A percentile compares a stretch with the other conserved stretches of the same genome.
phyloP scores from a whole-genome alignment of 371 early-diverging fungal species.

The Lichtheimia ramosa region DNA sequence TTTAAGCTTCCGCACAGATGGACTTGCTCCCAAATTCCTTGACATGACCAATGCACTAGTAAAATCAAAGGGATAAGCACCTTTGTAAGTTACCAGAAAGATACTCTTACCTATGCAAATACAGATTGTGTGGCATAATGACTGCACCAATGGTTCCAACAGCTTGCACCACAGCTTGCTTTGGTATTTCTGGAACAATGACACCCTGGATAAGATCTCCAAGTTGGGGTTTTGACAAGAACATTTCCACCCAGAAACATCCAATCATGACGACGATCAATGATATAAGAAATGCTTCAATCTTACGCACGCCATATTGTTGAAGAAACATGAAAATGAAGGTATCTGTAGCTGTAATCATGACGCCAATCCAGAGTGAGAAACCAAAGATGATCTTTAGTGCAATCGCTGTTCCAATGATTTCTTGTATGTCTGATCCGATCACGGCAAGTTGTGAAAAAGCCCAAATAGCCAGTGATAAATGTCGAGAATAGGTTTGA shows the following conservation, averaged over 20 bases:
- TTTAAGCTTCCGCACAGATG: conserved; percentile 49
- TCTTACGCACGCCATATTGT: conserved; percentile 59
- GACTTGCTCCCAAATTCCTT: conserved; percentile 53
- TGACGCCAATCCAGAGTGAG: conserved; percentile 67
- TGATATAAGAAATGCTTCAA: conserved; percentile 66
- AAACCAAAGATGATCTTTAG: conserved; percentile 63
- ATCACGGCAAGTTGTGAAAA: conserved; percentile 76
- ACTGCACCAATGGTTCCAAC: conserved; percentile 71
- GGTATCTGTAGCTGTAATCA: conserved; percentile 69
- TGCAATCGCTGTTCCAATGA: conserved; percentile 80
- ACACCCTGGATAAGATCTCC: conserved; percentile 57
- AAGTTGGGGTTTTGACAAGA: conserved; percentile 56
- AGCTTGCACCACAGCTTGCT: conserved; percentile 60
- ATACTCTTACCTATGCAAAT: conserved; percentile 62
- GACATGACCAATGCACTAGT: conserved; percentile 58
- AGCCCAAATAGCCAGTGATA: conserved; percentile 54
- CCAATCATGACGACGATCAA: conserved; percentile 62
- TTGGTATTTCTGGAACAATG: conserved; percentile 55
- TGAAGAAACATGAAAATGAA: conserved; percentile 67
- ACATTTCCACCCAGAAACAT: conserved; percentile 73
- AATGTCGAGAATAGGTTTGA: conserved; percentile 46
- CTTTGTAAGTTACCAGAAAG: no score
- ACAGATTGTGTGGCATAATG: conserved; percentile 80
- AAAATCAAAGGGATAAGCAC: not conserved
- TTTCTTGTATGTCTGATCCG: conserved; percentile 72